Conservation (phyloP, 176 grass and related monocot genomes). For the Melocanna baccifera region DNA sequence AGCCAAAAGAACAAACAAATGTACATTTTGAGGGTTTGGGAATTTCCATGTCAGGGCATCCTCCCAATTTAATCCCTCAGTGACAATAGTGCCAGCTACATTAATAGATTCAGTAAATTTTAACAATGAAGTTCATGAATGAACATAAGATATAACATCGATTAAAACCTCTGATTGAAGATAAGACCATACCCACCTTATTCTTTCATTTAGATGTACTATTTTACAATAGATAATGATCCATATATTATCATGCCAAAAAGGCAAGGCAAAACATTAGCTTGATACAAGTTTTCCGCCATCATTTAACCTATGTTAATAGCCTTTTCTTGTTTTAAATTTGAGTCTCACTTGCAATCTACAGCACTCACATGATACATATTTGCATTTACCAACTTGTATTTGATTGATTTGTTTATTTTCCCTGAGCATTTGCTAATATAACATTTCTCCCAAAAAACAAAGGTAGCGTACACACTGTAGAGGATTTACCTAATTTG, state of each 20-base stretch:
- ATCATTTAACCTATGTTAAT: neutral
- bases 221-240: neutral
- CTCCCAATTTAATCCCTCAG: neutral
- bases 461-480: neutral
- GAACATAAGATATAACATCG: neutral
- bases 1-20: neutral
- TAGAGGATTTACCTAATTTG: conserved; percentile 6
- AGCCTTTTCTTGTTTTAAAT: neutral
- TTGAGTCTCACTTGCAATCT: neutral
- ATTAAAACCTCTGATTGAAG: neutral
- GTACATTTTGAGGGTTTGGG: neutral
- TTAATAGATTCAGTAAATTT: neutral
- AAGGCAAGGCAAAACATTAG: neutral
- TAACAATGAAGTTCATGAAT: neutral
- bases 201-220: neutral
- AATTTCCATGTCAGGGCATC: neutral
- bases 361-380: neutral
- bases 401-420: neutral
- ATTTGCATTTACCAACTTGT: neutral
- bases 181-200: neutral
- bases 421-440: neutral
- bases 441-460: neutral
- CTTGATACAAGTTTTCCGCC: neutral
- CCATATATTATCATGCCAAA: neutral
- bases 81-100: neutral